These are phyloP conservation scores for Lentinula edodes DNA, from an alignment of 768 basidiomycete genomes.

Conservation along the genomic window DNA sequence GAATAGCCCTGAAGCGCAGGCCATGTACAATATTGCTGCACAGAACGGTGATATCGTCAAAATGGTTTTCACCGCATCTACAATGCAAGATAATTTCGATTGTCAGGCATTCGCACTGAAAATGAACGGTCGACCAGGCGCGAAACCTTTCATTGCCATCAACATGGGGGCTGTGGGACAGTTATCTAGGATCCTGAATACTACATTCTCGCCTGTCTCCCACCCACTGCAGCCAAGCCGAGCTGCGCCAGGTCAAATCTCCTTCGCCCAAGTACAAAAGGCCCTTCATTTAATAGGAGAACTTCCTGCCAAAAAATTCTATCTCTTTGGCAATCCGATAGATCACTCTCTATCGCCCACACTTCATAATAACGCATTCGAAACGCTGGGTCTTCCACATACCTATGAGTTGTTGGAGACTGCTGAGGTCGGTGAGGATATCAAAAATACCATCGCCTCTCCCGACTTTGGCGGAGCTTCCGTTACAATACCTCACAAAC, in stretches of 20 bases:
- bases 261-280: conserved; percentile 79
- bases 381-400: conserved; percentile 78
- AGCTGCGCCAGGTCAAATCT: conserved; percentile 92
- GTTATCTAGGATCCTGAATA: conserved; percentile 83
- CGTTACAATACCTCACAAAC: conserved; percentile 94
- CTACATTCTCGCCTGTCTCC: conserved; percentile 83
- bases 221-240: conserved; percentile 81
- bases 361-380: conserved; percentile 87
- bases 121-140: conserved; percentile 30
- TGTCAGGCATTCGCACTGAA: conserved; percentile 67
- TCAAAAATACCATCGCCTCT: conserved; percentile 55
- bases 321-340: conserved; percentile 88
- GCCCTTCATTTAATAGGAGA: conserved; percentile 79
- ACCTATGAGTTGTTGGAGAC: conserved; percentile 78
- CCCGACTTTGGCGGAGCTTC: conserved; percentile 91
- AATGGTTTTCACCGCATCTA: conserved; percentile 80
- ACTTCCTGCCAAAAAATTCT: conserved; percentile 69
- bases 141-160: conserved; percentile 88
- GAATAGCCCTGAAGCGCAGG: conserved; percentile 59
- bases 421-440: conserved; percentile 51
- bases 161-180: conserved; percentile 92
- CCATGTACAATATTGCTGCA: conserved; percentile 63
- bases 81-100: conserved; percentile 71
- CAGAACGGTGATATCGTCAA: conserved; percentile 86
- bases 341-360: conserved; percentile 87